Conservation (phyloP, 2,329 filamentous ascomycete species). For the Hymenotorrendiella dingleyae region DNA sequence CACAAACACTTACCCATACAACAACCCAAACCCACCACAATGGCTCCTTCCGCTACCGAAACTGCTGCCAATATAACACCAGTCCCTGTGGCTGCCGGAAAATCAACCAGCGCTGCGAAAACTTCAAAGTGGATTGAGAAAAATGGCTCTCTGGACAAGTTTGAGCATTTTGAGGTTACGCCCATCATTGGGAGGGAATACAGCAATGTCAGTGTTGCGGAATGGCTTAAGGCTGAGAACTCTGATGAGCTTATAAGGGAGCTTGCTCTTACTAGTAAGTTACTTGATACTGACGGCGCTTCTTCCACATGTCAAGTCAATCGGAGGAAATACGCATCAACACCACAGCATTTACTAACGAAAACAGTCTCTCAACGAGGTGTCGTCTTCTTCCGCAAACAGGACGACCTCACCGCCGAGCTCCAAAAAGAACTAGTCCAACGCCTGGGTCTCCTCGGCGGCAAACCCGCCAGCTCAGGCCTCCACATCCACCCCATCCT, state of each 20-base stretch:
- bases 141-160: constrained; percentile 25
- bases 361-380: constrained; percentile 60
- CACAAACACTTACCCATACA: too few species aligned
- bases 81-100: constrained; percentile 5
- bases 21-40: not conserved
- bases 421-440: constrained; percentile 61
- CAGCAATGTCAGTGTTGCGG: constrained; percentile 35
- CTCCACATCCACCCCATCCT: constrained; percentile 57
- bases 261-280: constrained; percentile 40
- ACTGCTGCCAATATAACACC: constrained; percentile 1
- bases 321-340: too few species aligned
- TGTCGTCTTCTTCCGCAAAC: constrained; percentile 64
- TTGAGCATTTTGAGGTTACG: constrained; percentile 34
- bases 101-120: constrained; percentile 2
- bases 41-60: constrained; percentile 21
- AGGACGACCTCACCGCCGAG: constrained; percentile 53
- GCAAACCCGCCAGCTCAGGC: constrained; percentile 48
- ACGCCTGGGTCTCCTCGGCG: constrained; percentile 49
- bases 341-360: too few species aligned
- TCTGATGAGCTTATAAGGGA: constrained; percentile 43
- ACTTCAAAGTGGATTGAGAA: constrained; percentile 25
- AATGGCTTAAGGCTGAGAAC: constrained; percentile 42
- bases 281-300: constrained; percentile 44
- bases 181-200: constrained; percentile 44
- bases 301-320: too few species aligned